Base-by-base conservation (phyloP, 2,329 filamentous ascomycete species). In the Coniochaeta prunicola region DNA sequence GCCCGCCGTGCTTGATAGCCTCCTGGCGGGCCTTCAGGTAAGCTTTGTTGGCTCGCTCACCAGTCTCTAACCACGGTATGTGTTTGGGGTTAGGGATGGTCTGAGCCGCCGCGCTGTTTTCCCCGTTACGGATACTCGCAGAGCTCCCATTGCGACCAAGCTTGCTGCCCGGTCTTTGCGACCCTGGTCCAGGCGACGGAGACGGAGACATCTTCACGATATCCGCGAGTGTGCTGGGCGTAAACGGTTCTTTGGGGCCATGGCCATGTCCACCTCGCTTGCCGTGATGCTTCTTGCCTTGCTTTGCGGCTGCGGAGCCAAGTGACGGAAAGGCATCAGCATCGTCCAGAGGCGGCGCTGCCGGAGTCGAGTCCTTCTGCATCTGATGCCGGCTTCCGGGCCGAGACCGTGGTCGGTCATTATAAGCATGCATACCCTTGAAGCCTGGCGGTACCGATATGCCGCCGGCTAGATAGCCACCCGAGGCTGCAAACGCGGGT, bases 61-160 rank as follows among this genome's bases (percentile, higher is more conserved):
- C 94, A 2, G 94, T 97, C 73, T 97, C 93, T 4, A 97, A 77
- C 94, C 94, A 99, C 0, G 94, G 94, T 53, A 99, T 91, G 66
- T 97, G 90, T 69, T 94, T 91, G 10, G 94, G 94, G 59, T 87
- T 85, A 19, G 90, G 84, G 59, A 99, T 97, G 1, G 91, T 87
- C 70, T 90, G 87, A 17, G 92, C 90, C 31, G 91, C 87, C 28
- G 84, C 81, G 69, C 88, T 94, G 67, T 93, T 91, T 72, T 96
- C 91, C 21, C 86, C 84, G 63, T 81, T 84, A 57, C 84, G 84
- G 54, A 84, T 78, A 59, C 81, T 86, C 12, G 81, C 81, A 45
- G 85, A 82, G 70, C 83, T 89, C 60, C 86, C 86, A 63, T 88
- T 86, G 38, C 86, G 80, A 36, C 77, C 76, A 48, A 80, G 73